Evolutionary conservation across 129 eudicot species (phyloP).

Genomic region (Flaveria robusta): DNA sequence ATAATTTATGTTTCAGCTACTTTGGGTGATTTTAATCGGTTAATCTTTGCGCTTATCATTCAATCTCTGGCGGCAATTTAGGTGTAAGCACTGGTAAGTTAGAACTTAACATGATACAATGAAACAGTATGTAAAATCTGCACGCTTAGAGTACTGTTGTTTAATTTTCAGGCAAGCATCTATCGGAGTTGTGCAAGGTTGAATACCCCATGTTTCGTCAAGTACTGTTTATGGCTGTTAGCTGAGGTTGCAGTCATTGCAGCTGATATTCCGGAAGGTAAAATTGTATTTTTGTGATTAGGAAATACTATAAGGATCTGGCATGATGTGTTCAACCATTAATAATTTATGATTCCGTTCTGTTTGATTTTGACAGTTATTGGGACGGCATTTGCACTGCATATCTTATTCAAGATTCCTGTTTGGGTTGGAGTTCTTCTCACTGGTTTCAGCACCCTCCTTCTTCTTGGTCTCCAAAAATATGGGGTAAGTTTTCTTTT

Average conservation of each 20-base stretch:
- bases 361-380: conserved; percentile 55
- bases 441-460: conserved; percentile 87
- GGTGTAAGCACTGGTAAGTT: conserved; percentile 83
- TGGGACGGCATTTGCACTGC: conserved; percentile 95
- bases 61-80: conserved; percentile 98
- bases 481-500: conserved; percentile 64
- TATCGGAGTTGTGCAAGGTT: conserved; percentile 83
- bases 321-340: neutral
- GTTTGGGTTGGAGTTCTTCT: conserved; percentile 92
- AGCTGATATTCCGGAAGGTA: conserved; percentile 95
- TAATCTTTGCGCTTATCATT: conserved; percentile 84
- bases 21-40: conserved; percentile 86
- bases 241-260: conserved; percentile 95
- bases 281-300: neutral
- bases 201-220: conserved; percentile 84
- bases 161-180: conserved; percentile 60
- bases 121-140: no score
- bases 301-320: neutral
- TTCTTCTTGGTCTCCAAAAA: conserved; percentile 86
- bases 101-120: no score
- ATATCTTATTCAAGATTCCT: conserved; percentile 83
- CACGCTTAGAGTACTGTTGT: no score
- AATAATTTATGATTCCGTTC: neutral
- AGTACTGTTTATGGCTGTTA: conserved; percentile 75
- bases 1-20: conserved; percentile 50